Evolutionary conservation across 305 asterid species (phyloP).

Genomic region (Fraxinus paxiana): DNA sequence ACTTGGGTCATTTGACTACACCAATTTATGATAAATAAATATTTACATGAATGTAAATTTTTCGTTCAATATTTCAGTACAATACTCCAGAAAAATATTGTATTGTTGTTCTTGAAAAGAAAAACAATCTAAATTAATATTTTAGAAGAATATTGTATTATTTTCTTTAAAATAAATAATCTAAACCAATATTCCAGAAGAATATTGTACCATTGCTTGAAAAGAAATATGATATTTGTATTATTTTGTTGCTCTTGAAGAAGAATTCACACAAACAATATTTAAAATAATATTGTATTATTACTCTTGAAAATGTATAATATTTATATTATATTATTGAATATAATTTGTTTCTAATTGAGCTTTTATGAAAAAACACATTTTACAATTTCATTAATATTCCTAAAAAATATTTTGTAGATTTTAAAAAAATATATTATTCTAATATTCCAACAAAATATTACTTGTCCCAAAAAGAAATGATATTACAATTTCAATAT

Average conservation of each 20-base stretch:
- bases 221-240: background rate
- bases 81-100: too few relatives aligned
- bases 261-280: background rate
- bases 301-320: background rate
- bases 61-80: too few relatives aligned
- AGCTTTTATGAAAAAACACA: background rate
- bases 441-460: too few relatives aligned
- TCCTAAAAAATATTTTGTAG: background rate
- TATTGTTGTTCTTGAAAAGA: too few relatives aligned
- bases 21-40: too few relatives aligned
- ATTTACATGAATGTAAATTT: too few relatives aligned
- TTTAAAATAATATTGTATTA: too few relatives aligned
- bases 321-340: background rate
- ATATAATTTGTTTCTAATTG: background rate
- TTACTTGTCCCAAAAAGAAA: background rate
- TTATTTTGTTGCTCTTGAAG: background rate
- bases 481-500: too few relatives aligned
- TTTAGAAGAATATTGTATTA: background rate
- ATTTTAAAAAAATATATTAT: too few relatives aligned
- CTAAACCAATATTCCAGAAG: background rate
- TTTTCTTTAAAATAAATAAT: background rate
- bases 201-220: background rate
- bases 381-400: background rate
- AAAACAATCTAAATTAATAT: too few relatives aligned
- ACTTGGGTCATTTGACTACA: too few relatives aligned